Evolutionary conservation across 805 yeast genomes (phyloP).

Genomic region (Kodamaea fukazawae): DNA sequence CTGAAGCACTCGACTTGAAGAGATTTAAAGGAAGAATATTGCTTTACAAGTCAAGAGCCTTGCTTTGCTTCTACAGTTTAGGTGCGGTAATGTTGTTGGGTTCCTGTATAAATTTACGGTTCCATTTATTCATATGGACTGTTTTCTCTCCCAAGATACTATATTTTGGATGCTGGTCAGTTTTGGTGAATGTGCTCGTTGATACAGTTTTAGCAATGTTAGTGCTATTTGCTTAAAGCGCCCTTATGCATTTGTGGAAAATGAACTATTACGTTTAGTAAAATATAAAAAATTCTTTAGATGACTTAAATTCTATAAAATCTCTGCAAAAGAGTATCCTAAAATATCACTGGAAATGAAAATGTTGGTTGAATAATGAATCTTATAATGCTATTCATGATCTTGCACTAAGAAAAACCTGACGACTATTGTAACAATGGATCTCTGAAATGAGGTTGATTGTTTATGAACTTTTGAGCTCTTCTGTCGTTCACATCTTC

Average conservation of each 20-base stretch:
- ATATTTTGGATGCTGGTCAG: slow-evolving; percentile 74
- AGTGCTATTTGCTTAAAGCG: background rate
- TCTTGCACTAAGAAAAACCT: no score
- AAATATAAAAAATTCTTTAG: no score
- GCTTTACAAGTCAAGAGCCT: slow-evolving; percentile 33
- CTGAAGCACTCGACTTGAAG: slow-evolving; percentile 16
- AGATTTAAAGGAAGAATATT: slow-evolving; percentile 31
- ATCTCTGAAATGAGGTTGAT: slow-evolving; percentile 68
- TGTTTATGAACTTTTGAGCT: slow-evolving; percentile 69
- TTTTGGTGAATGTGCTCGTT: slow-evolving; percentile 42
- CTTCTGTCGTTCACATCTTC: slow-evolving; percentile 52
- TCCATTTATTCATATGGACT: slow-evolving; percentile 94
- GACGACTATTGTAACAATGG: slow-evolving; percentile 22
- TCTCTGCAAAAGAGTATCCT: no score
- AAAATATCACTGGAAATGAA: no score
- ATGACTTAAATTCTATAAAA: no score
- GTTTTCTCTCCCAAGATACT: slow-evolving; percentile 92
- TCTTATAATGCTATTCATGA: no score
- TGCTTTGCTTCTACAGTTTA: slow-evolving; percentile 55
- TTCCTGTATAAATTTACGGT: slow-evolving; percentile 73
- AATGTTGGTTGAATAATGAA: no score
- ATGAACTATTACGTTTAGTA: no score
- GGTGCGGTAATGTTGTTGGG: slow-evolving; percentile 56
- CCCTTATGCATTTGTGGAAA: no score
- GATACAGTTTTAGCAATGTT: slow-evolving; percentile 18